Evolutionary conservation across 441 rosid genomes (phyloP), one percentile per base, ranked within the genome.

Genomic region (Jatropha multifida): DNA sequence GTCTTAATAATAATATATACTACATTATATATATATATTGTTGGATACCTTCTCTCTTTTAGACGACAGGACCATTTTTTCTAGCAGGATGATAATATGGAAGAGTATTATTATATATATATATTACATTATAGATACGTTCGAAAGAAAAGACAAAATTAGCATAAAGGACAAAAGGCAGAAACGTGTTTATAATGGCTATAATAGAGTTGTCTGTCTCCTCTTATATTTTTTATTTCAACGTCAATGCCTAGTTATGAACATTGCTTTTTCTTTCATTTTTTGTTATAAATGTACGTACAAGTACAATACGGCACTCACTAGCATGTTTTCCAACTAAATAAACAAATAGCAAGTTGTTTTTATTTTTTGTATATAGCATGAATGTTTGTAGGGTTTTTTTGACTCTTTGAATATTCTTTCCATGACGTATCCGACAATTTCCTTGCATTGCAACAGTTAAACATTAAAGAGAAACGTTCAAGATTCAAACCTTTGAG

Each of bases 381-480:
- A 32, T 32, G 32, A 32, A 32, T 48, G 7, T 27, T 26, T 65
- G 41, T 4, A 42, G 27, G 48, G 46, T 55, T 67, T 66, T 23
- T 32, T 76, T 62, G 74, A 69, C 74, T 63, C 2, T 38, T 23
- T 51, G 17, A 69, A 69, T 51, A 61, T 40, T 69, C 74, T 14
- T n/a, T 51, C 7, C 0, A n/a, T 32, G 17, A 68, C 27, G 42
- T 27, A 4, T 4, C 0, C 32, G 32, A 62, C 64, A 61, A 41
- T 20, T 41, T 42, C 38, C 52, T 40, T 42, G 64, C 27, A 23
- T 12, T 46, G 11, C 12, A 67, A n/a, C 1, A 12, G 17, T 10
- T 8, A 0, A n/a, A 40, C 3, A 38, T 38, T 15, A 20, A 7
- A 37, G 52, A 37, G 15, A 10, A 73, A 17, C 5, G 51, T 62